Base-by-base conservation (phyloP, 805 yeast genomes). In the Yarrowia yakushimensis region DNA sequence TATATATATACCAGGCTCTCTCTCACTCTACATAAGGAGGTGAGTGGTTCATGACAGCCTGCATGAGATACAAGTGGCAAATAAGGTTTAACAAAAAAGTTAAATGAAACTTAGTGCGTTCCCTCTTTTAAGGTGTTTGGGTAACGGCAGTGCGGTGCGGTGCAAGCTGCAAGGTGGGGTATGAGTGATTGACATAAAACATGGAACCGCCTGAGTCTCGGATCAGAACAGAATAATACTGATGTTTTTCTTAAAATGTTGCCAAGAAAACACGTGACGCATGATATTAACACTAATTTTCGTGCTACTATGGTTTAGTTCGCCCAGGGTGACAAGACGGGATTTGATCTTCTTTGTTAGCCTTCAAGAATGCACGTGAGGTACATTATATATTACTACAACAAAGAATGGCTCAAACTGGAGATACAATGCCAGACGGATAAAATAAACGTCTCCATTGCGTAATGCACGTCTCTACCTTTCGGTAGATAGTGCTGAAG, bases 11-110 rank as follows among this genome's bases (percentile, higher is more conserved):
- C 5, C 20, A 12, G 31, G 34, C 50, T 43, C 50, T 28, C 22
- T 25, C 33, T 27, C 36, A 36, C 28, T 30, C 22, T 12, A 9
- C 23, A 27, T 45, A 18, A 30, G 20, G 52, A 45, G 52, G 36
- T 45, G 18, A 30, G 52, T 15, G 17, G 36, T 30, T 28, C 18
- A 36, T 28, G 36, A 45, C 36, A 45, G 52, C 36, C 52, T 45
- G 52, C 52, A 45, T 45, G 52, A 45, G 52, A 45, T 45, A 45
- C n/a, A 45, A 45, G 52, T 45, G 52, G 52, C 52, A 36, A 45
- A 13, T 45, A 45, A 20, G 17, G 52, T 45, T 45, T n/a, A n/a
- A n/a, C n/a, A n/a, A n/a, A 7, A 12, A 45, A 25, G 7, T 22
- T 45, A 45, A 30, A 15, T 2, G 30, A 25, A 41, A 41, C 46